Evolutionary conservation across 352 stramenopile species (phyloP).

Genomic region (Globisporangium lucens): DNA sequence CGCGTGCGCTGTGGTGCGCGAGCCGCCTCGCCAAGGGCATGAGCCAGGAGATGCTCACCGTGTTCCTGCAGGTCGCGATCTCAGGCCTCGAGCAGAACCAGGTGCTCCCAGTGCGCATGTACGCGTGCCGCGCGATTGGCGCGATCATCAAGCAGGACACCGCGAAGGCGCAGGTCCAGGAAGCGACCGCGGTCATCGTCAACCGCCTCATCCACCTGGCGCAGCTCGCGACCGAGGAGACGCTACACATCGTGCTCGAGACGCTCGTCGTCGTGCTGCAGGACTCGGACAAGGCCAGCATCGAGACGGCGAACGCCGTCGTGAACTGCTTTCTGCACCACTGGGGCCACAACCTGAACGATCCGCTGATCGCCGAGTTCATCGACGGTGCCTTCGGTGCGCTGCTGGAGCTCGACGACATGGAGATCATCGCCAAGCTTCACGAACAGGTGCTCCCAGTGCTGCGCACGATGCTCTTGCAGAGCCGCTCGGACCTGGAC

Average conservation of each 20-base stretch:
- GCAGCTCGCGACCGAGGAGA: slow-evolving; percentile 60
- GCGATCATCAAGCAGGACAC: slow-evolving; percentile 61
- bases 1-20: slow-evolving; percentile 77
- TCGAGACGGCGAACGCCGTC: slow-evolving; percentile 41
- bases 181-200: slow-evolving; percentile 47
- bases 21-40: slow-evolving; percentile 70
- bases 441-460: slow-evolving; percentile 68
- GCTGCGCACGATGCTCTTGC: slow-evolving; percentile 51
- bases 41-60: slow-evolving; percentile 65
- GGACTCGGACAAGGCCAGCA: slow-evolving; percentile 35
- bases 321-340: slow-evolving; percentile 63
- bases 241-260: slow-evolving; percentile 74
- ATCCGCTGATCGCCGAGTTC: slow-evolving; percentile 70
- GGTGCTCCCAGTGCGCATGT: slow-evolving; percentile 73
- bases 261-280: slow-evolving; percentile 74
- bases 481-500: slow-evolving; percentile 46
- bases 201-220: slow-evolving; percentile 58
- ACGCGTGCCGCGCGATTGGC: slow-evolving; percentile 73
- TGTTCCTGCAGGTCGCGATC: slow-evolving; percentile 70
- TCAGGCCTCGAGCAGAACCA: slow-evolving; percentile 68
- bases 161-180: slow-evolving; percentile 53
- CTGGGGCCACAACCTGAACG: slow-evolving; percentile 69
- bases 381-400: slow-evolving; percentile 66
- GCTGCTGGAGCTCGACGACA: slow-evolving; percentile 60
- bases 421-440: slow-evolving; percentile 50